phyloP scores from a whole-genome alignment of 352 stramenopile genomes.

The Phytophthora sansomeana region DNA sequence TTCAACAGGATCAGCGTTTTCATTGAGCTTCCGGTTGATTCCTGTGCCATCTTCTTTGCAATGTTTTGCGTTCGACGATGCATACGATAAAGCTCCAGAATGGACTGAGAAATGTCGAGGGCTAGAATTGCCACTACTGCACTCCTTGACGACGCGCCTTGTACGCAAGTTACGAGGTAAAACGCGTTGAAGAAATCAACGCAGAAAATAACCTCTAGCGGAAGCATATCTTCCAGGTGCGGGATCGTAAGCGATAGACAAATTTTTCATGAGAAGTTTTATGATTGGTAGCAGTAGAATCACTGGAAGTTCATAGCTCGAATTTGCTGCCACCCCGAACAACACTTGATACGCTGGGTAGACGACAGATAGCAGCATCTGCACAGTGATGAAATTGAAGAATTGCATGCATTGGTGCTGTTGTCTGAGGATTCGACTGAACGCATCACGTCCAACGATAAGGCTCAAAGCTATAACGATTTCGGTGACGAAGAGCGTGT shows the following conservation, averaged over 20 bases:
- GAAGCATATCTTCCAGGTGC: not conserved
- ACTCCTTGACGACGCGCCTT: slow-evolving; percentile 6
- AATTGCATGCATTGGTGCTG: slow-evolving; percentile 13
- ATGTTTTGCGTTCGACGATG: no score
- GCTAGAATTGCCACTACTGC: slow-evolving; percentile 9
- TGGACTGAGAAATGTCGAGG: not conserved
- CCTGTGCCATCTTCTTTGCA: no score
- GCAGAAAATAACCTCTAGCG: not conserved
- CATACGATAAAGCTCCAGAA: not conserved
- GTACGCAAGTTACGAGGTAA: not conserved
- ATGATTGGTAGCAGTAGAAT: slow-evolving; percentile 16
- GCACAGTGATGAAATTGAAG: slow-evolving; percentile 1
- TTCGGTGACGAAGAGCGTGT: no score
- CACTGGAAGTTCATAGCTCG: slow-evolving; percentile 11
- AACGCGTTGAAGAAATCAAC: slow-evolving; percentile 16
- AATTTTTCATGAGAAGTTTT: not conserved
- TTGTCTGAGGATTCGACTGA: not conserved
- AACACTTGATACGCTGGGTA: slow-evolving; percentile 30
- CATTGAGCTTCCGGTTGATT: no score
- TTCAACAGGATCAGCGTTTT: no score
- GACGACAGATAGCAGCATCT: slow-evolving; percentile 15
- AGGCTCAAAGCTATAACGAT: no score
- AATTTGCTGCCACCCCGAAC: slow-evolving; percentile 10
- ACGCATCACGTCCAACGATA: no score
- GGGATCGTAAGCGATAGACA: not conserved